A percentile compares a stretch with the other conserved stretches of the same genome.
Conservation (phyloP, 495 filamentous ascomycete genomes). For the Podospora appendiculata region DNA sequence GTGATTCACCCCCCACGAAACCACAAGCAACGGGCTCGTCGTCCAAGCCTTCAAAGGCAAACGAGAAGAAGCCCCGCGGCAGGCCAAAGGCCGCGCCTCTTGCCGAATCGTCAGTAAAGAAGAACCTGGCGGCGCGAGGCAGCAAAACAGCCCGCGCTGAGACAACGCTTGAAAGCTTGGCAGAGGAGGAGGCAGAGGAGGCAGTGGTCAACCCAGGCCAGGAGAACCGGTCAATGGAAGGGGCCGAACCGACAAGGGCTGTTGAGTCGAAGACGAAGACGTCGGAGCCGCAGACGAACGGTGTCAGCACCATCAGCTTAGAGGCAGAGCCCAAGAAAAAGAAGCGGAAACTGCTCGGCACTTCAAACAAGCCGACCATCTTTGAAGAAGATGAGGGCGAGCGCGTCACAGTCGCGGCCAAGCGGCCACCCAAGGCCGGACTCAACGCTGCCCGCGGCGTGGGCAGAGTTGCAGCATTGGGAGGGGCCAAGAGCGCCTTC, state of each 20-base stretch:
- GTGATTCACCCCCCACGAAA: not conserved
- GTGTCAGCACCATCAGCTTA: not conserved
- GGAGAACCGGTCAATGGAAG: slow-evolving; percentile 19
- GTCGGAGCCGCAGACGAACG: slow-evolving; percentile 1
- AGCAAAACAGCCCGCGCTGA: slow-evolving; percentile 14
- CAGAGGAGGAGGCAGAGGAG: slow-evolving; percentile 30
- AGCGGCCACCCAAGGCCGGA: slow-evolving; percentile 30
- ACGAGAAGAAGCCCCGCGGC: slow-evolving; percentile 30
- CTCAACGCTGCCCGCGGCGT: slow-evolving; percentile 20
- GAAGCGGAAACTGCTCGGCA: slow-evolving; percentile 63
- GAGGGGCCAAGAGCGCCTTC: slow-evolving; percentile 25
- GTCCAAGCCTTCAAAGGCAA: not conserved
- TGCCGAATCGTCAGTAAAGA: slow-evolving; percentile 28
- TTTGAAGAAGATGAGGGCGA: slow-evolving; percentile 67
- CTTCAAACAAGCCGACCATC: slow-evolving; percentile 50
- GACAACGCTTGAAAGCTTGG: slow-evolving; percentile 39
- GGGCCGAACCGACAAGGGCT: slow-evolving; percentile 12
- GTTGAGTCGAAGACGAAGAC: not conserved
- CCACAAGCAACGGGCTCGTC: slow-evolving; percentile 8
- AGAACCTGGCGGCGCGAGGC: slow-evolving; percentile 25
- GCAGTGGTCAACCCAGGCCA: slow-evolving; percentile 5
- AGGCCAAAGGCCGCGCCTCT: slow-evolving; percentile 29
- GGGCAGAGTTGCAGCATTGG: slow-evolving; percentile 12
- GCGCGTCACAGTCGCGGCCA: slow-evolving; percentile 15
- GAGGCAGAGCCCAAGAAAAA: slow-evolving; percentile 55